Conservation (phyloP, 208 protist species). For the Endotrypanum monterogeii region DNA sequence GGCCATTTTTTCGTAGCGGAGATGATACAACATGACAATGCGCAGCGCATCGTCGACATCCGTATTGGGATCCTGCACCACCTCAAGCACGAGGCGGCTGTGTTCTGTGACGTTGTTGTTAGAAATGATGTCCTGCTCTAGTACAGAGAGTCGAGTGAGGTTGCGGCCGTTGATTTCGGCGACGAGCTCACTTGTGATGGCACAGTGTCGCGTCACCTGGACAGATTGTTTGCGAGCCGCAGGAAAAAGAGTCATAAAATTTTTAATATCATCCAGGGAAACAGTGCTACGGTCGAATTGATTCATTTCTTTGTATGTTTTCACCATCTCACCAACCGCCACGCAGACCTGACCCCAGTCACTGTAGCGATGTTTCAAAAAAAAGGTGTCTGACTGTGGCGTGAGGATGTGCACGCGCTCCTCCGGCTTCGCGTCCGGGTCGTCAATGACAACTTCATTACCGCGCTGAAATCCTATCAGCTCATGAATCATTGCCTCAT, state of each 20-base stretch:
- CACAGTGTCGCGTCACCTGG: conserved; percentile 83
- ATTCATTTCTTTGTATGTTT: conserved; percentile 94
- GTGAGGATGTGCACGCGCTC: conserved; percentile 77
- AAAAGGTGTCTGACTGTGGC: conserved; percentile 95
- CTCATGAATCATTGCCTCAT: conserved; percentile 99
- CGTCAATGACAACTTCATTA: conserved; percentile 84
- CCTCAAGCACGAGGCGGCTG: conserved; percentile 75
- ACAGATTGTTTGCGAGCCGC: conserved; percentile 78
- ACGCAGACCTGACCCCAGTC: conserved; percentile 98
- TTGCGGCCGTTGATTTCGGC: conserved; percentile 82
- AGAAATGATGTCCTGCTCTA: conserved; percentile 87
- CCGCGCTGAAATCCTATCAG: conserved; percentile 96
- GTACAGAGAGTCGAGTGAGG: conserved; percentile 76
- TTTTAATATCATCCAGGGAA: conserved; percentile 84
- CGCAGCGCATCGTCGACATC: conserved; percentile 81
- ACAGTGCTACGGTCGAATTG: conserved; percentile 80
- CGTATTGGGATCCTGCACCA: conserved; percentile 83
- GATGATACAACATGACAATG: conserved; percentile 77
- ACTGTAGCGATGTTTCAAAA: conserved; percentile 92
- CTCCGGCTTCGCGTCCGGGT: conserved; percentile 71
- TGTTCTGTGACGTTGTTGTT: conserved; percentile 79
- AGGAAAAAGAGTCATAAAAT: conserved; percentile 89
- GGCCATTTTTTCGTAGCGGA: conserved; percentile 75
- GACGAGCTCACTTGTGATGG: conserved; percentile 76
- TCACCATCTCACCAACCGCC: conserved; percentile 94